phyloP scores from a whole-genome alignment of 2,329 filamentous ascomycete genomes.

The Cercospora zeae-maydis region DNA sequence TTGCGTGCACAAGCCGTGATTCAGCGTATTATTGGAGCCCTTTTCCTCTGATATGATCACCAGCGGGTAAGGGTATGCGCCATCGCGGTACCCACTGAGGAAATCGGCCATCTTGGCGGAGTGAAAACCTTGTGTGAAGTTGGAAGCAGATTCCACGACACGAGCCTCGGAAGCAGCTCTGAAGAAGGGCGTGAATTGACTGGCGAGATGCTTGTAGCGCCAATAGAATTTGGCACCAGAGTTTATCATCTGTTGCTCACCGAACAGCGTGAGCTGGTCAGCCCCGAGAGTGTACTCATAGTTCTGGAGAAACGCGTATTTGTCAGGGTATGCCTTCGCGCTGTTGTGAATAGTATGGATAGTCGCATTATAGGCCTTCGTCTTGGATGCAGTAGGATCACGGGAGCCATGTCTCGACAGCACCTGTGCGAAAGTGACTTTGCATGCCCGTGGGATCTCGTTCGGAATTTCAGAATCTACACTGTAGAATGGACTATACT shows the following conservation, averaged over 20 bases:
- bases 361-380: constrained; percentile 58
- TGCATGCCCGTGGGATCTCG: constrained; percentile 63
- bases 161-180: constrained; percentile 67
- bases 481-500: constrained; percentile 81
- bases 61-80: constrained; percentile 53
- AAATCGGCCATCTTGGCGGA: constrained; percentile 48
- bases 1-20: constrained; percentile 65
- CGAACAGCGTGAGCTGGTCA: constrained; percentile 66
- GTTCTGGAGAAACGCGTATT: constrained; percentile 66
- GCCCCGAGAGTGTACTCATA: constrained; percentile 69
- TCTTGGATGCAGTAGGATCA: constrained; percentile 70
- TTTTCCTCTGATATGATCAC: constrained; percentile 66
- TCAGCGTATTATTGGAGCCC: constrained; percentile 75
- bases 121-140: constrained; percentile 74
- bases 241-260: constrained; percentile 66
- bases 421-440: constrained; percentile 73
- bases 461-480: constrained; percentile 64
- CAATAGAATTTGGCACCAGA: constrained; percentile 73
- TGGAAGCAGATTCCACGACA: constrained; percentile 69
- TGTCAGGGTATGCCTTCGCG: constrained; percentile 54
- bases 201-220: constrained; percentile 64
- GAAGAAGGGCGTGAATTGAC: constrained; percentile 61
- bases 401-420: constrained; percentile 82
- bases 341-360: constrained; percentile 63
- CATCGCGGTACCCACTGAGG: constrained; percentile 37